Percentiles rank a stretch among this genome's conserved stretches.
phyloP scores from a whole-genome alignment of 169 alveolate genomes.

The Eimeria sp. region DNA sequence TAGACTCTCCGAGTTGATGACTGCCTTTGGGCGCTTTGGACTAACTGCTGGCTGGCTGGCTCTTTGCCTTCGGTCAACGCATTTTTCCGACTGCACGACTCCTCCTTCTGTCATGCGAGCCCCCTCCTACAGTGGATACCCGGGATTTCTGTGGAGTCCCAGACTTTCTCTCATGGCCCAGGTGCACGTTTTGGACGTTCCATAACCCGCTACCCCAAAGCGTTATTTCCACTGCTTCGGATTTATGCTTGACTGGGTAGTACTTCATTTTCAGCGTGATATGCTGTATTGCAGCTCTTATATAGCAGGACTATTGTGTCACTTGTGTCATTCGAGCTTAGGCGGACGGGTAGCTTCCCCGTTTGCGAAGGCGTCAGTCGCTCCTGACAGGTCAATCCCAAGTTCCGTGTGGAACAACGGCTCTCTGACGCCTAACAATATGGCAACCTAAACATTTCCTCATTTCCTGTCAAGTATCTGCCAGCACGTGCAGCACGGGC shows the following conservation, averaged over 20 bases:
- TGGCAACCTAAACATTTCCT: neutral
- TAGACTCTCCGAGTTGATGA: neutral
- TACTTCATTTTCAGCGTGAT: neutral
- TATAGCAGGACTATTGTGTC: constrained; percentile 17
- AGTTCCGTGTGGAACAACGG: neutral
- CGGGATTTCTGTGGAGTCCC: neutral
- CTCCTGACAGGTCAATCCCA: neutral
- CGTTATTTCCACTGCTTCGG: constrained; percentile 16
- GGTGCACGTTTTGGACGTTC: neutral
- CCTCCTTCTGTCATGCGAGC: constrained; percentile 4
- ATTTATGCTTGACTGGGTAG: constrained; percentile 33
- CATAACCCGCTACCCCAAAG: neutral
- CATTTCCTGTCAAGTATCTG: neutral
- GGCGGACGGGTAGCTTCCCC: neutral
- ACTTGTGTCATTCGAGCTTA: neutral
- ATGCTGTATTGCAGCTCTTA: neutral
- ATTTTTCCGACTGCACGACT: neutral
- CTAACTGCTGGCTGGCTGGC: neutral
- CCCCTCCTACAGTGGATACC: neutral
- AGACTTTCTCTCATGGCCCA: neutral
- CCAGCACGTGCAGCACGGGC: neutral
- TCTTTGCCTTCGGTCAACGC: neutral
- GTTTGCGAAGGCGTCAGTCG: neutral
- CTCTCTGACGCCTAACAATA: neutral
- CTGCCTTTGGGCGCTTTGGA: neutral